Base-by-base conservation (phyloP, 345 rosid species). In the Isatis tinctoria region DNA sequence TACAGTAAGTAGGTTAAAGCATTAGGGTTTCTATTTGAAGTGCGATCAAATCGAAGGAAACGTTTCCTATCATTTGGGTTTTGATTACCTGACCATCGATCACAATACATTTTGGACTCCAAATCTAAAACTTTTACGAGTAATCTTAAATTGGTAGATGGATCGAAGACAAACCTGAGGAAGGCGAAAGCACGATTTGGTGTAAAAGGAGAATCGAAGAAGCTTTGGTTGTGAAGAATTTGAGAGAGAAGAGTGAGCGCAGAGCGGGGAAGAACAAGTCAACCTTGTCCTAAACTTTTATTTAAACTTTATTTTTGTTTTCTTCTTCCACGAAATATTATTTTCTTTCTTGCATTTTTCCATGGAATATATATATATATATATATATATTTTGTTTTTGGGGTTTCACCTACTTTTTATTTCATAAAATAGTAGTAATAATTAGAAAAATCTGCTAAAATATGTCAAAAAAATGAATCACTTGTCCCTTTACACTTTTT, bases 191-290 rank as follows among this genome's bases (percentile, higher is more conserved):
- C 14, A 43, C 0, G 71, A 43, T 33, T 44, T 63, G 70, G 51
- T 8, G 40, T 27, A 48, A 37, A 39, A 39, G 4, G 35, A 39
- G 53, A 28, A 28, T 44, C 57, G 47, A 73, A 24, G 49, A 71
- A 73, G 63, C 24, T 66, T 51, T 67, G 41, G 20, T 51, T 51
- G 27, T 33, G 57, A 56, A 37, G 37, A n/a, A 40, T 6, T 60
- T 22, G 24, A 27, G 60, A n/a, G 69, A 41, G 63, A 43, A 32
- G 24, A 73, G 27, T 18, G 44, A 63, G 37, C 48, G 72, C 10
- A 57, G 72, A 65, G 77, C 59, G 66, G 64, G 77, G 57, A 65
- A 65, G 72, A 74, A 43, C 13, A 65, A 27, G 78, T 74, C 72
- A 74, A 66, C 17, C 5, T 58, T 47, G 17, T 18, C 72, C 72